A percentile compares a stretch with the other conserved stretches of the same genome.
Evolutionary conservation across 163 green algal genomes (phyloP).

Genomic region (Chlorella variabilis): DNA sequence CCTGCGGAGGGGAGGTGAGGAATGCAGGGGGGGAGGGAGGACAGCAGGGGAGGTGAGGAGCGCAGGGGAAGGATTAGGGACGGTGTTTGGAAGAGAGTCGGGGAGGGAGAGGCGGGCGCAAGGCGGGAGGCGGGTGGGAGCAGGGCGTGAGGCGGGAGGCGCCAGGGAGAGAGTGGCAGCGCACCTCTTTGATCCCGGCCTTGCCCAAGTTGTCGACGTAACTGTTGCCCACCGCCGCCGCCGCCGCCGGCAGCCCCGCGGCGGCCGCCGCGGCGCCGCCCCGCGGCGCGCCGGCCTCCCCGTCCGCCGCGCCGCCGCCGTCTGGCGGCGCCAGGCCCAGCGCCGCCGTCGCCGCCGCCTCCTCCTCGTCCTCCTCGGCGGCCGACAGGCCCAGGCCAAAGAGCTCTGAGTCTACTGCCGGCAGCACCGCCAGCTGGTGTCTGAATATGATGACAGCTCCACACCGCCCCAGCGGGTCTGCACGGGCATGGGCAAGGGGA

Average conservation of each 20-base stretch:
- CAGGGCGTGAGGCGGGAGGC: too few species aligned
- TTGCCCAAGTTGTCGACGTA: conserved; percentile 79
- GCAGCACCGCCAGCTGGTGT: conserved; percentile 82
- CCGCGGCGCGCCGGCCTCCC: too few species aligned
- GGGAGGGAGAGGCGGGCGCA: too few species aligned
- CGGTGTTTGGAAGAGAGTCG: too few species aligned
- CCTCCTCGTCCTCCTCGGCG: neutral
- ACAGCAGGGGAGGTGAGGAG: too few species aligned
- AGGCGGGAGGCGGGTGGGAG: too few species aligned
- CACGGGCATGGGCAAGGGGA: neutral
- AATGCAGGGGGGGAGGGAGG: neutral
- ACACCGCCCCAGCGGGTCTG: conserved; percentile 72
- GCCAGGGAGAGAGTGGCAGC: neutral
- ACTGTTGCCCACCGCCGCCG: conserved; percentile 70
- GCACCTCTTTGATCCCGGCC: conserved; percentile 65
- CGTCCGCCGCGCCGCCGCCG: neutral
- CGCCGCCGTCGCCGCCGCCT: neutral
- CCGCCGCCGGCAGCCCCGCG: neutral
- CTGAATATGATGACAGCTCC: conserved; percentile 76
- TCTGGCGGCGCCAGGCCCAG: neutral
- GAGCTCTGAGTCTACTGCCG: conserved; percentile 66
- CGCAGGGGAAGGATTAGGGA: too few species aligned
- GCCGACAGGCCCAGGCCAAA: conserved; percentile 46
- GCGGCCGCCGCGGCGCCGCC: conserved; percentile 17
- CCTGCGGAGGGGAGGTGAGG: conserved; percentile 33